Conservation (phyloP, 768 basidiomycete species). For the Suillus placidus region DNA sequence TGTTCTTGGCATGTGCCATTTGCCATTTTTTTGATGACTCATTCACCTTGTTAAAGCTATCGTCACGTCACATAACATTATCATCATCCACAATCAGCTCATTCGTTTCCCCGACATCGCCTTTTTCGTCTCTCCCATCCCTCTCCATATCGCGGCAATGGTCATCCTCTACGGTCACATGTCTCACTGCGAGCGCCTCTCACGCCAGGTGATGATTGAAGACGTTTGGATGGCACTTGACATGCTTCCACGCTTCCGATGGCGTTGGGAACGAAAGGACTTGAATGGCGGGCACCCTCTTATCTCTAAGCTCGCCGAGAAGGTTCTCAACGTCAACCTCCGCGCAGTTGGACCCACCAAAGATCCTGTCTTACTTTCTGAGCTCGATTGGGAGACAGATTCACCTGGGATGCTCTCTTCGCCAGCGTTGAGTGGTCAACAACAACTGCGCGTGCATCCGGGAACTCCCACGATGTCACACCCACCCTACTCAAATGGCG, state of each 20-base stretch:
- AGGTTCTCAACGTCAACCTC: conserved; percentile 76
- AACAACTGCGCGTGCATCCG: conserved; percentile 29
- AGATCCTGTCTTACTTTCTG: conserved; percentile 46
- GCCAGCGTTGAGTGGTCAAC: conserved; percentile 29
- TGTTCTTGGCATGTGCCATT: conserved; percentile 23
- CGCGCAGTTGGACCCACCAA: conserved; percentile 47
- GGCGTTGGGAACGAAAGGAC: conserved; percentile 91
- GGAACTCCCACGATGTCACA: conserved; percentile 42
- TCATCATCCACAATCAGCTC: conserved; percentile 81
- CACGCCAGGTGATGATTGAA: conserved; percentile 68
- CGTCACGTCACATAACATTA: conserved; percentile 84
- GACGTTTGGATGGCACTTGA: conserved; percentile 88
- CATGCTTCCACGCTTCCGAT: conserved; percentile 86
- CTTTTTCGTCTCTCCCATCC: conserved; percentile 88
- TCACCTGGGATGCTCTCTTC: conserved; percentile 27
- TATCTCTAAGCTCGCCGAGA: conserved; percentile 79
- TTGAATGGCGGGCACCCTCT: conserved; percentile 80
- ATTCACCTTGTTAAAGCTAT: conserved; percentile 52
- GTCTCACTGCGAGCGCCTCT: conserved; percentile 70
- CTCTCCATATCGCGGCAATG: conserved; percentile 89
- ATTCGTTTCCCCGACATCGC: conserved; percentile 84
- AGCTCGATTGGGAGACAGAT: conserved; percentile 51
- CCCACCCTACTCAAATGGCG: conserved; percentile 36
- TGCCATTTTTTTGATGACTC: conserved; percentile 11
- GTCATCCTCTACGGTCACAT: conserved; percentile 88